A percentile compares a stretch with the other conserved stretches of the same genome.
Evolutionary conservation across 2,329 filamentous ascomycete species (phyloP).

Genomic region (Triangularia verruculosa): DNA sequence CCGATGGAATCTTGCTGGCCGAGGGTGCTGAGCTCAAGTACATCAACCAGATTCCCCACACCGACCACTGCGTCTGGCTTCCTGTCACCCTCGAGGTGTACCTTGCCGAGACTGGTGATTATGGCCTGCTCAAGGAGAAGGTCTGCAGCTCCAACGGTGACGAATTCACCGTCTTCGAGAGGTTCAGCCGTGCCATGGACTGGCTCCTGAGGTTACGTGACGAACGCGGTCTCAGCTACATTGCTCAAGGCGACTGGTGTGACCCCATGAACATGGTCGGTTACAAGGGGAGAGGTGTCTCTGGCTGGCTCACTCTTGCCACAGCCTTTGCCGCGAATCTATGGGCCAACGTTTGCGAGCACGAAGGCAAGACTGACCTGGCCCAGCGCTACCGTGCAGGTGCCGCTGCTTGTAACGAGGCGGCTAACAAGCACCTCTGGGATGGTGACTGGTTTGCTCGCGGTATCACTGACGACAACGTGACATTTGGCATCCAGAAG

Average conservation of each 20-base stretch:
- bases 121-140: slow-evolving; percentile 44
- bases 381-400: slow-evolving; percentile 45
- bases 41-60: slow-evolving; percentile 60
- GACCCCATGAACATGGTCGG: slow-evolving; percentile 63
- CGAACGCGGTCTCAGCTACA: slow-evolving; percentile 52
- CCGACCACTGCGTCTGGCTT: slow-evolving; percentile 58
- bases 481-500: slow-evolving; percentile 48
- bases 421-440: slow-evolving; percentile 53
- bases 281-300: slow-evolving; percentile 55
- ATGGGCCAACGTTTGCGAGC: slow-evolving; percentile 52
- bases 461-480: slow-evolving; percentile 55
- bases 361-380: slow-evolving; percentile 38
- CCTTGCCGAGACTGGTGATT: slow-evolving; percentile 54
- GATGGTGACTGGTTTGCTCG: slow-evolving; percentile 56
- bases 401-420: slow-evolving; percentile 46
- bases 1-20: slow-evolving; percentile 52
- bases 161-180: slow-evolving; percentile 50
- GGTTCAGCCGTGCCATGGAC: slow-evolving; percentile 56
- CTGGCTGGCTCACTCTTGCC: slow-evolving; percentile 56
- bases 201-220: slow-evolving; percentile 53
- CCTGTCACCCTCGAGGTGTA: slow-evolving; percentile 54
- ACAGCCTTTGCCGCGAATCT: slow-evolving; percentile 52
- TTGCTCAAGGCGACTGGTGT: slow-evolving; percentile 59
- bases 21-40: slow-evolving; percentile 57
- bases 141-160: slow-evolving; percentile 43